Percentiles rank a stretch among this genome's conserved stretches.
Evolutionary conservation across 1,284 basidiomycete genomes (phyloP).

Genomic region (Sanghuangporus baumii): DNA sequence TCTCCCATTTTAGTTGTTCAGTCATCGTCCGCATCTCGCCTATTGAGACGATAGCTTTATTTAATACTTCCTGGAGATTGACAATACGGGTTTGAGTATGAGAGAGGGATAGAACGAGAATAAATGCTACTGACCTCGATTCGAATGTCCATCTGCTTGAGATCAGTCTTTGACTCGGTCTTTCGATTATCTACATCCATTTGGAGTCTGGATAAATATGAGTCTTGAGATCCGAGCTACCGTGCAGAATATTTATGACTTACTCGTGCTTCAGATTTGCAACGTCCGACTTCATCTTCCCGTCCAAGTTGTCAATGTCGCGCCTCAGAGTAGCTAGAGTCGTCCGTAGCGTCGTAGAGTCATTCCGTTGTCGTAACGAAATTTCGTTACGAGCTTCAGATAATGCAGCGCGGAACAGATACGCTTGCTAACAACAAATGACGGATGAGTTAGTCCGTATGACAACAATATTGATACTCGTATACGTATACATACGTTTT

Average conservation of each 20-base stretch:
- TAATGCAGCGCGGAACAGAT: conserved; percentile 91
- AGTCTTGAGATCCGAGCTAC: not conserved
- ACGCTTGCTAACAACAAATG: conserved; percentile 69
- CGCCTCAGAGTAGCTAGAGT: conserved; percentile 74
- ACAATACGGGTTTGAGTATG: not conserved
- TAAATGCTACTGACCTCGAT: conserved; percentile 71
- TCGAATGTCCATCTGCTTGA: conserved; percentile 82
- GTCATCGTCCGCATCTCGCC: conserved; percentile 85
- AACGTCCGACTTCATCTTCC: conserved; percentile 94
- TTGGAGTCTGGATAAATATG: not conserved
- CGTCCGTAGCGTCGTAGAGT: conserved; percentile 75
- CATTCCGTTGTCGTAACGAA: conserved; percentile 79
- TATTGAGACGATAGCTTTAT: conserved; percentile 78
- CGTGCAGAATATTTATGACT: conserved; percentile 26
- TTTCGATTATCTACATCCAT: conserved; percentile 87
- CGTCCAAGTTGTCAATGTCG: conserved; percentile 84
- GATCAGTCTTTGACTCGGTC: conserved; percentile 85
- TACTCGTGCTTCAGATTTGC: conserved; percentile 89
- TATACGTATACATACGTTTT: conserved; percentile 76
- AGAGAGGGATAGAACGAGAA: conserved; percentile 1
- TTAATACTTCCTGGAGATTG: conserved; percentile 68
- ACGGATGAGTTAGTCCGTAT: conserved; percentile 11
- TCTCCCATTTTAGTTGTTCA: conserved; percentile 89
- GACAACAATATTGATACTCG: not conserved
- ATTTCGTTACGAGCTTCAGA: conserved; percentile 89